Base-by-base conservation (phyloP, 2,329 filamentous ascomycete genomes). In the Pseudocercospora cruenta region DNA sequence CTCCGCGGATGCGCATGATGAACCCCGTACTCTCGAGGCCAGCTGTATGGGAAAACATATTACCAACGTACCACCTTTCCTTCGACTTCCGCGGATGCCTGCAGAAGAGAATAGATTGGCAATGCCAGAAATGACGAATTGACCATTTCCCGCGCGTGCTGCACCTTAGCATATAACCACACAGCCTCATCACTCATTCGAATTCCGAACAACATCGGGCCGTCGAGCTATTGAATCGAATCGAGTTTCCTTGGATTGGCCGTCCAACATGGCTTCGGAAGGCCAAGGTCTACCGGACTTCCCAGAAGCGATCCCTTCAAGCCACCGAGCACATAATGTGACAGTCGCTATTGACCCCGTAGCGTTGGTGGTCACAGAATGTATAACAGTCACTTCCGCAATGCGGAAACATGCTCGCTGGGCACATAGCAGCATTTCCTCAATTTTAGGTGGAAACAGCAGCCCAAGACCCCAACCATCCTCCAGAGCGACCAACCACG, bases 331-430 rank as follows among this genome's bases (percentile, higher is more conserved):
- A 24, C 47, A 62, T 45, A 65, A 59, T 57, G 69, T 76, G 24
- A 72, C 70, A 21, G 77, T 79, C 31, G 77, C 77, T 54, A 78
- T 79, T 57, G 76, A 79, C 67, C 77, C 77, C 5, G 75, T 78
- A 36, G 75, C 77, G 58, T 84, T 99, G 74, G 93, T 99, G 71
- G 97, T 96, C 69, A 97, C 94, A 80, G 95, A 99, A 89, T 99
- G 95, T 80, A 98, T 98, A 77, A 94, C 94, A 54, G 94, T 99
- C 81, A 98, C 95, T 14, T 97, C 94, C 69, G 93, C 94, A 67
- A 97, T 99, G 87, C 94, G 96, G 76, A 99, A 99, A 82, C 91
- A 97, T 86, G 91, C 93, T 70, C 91, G 95, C 71, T 98, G 94
- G 85, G 93, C 93, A 57, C 94, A 98, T 78, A 97, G 94, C 12